Conservation (phyloP, 1,284 basidiomycete species). For the Papiliotrema fonsecae region DNA sequence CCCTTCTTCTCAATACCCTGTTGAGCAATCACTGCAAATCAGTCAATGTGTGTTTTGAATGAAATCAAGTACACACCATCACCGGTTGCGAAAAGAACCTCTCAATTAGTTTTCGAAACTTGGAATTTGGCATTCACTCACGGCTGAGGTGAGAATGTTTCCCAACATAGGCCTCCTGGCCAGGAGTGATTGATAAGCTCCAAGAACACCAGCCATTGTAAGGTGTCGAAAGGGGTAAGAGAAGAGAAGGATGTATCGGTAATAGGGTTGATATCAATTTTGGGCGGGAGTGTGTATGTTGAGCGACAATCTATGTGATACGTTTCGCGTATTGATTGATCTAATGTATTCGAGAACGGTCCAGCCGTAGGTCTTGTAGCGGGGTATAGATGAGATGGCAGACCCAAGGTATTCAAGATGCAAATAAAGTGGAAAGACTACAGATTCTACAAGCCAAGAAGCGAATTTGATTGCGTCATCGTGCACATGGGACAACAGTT, state of each 20-base stretch:
- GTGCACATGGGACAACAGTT: too few species aligned
- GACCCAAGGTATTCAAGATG: too few species aligned
- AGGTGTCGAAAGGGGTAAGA: not conserved
- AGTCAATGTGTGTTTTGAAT: not conserved
- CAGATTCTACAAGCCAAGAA: not conserved
- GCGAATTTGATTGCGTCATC: too few species aligned
- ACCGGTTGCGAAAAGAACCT: slow-evolving; percentile 51
- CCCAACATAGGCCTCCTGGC: slow-evolving; percentile 37
- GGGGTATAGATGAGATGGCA: not conserved
- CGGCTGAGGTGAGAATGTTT: slow-evolving; percentile 43
- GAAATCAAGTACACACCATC: slow-evolving; percentile 32
- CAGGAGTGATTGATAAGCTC: slow-evolving; percentile 39
- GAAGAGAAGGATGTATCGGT: too few species aligned
- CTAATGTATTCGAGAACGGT: not conserved
- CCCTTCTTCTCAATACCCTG: slow-evolving; percentile 52
- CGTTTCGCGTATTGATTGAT: too few species aligned
- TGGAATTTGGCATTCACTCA: slow-evolving; percentile 13
- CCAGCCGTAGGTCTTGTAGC: not conserved
- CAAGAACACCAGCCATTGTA: slow-evolving; percentile 39
- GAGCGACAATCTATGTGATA: too few species aligned
- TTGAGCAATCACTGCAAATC: slow-evolving; percentile 48
- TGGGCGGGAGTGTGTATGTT: too few species aligned
- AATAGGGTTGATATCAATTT: too few species aligned
- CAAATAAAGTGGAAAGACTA: too few species aligned
- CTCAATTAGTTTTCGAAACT: not conserved